These are phyloP conservation scores for Blastobotrys terrestris DNA, from an alignment of 805 yeast species.

Conservation along the genomic window DNA sequence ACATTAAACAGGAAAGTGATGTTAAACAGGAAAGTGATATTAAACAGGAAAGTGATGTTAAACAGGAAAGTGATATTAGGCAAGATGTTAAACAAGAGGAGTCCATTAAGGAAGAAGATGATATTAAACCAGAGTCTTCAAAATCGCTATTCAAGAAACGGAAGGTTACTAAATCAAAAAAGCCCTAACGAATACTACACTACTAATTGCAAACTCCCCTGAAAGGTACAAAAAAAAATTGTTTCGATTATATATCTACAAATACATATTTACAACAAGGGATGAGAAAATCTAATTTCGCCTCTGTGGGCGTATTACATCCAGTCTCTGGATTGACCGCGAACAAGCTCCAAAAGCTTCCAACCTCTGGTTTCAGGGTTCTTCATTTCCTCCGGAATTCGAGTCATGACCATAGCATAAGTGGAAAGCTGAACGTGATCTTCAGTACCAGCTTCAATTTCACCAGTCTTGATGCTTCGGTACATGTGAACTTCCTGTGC, in stretches of 20 bases:
- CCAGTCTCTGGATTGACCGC: slow-evolving; percentile 87
- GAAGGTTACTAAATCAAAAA: slow-evolving; percentile 7
- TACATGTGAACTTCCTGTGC: slow-evolving; percentile 92
- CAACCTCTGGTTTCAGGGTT: slow-evolving; percentile 93
- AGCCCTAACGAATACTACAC: no score
- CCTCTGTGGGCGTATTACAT: slow-evolving; percentile 33
- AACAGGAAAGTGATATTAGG: background rate
- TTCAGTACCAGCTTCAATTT: slow-evolving; percentile 92
- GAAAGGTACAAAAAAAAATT: background rate
- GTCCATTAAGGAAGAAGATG: background rate
- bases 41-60: slow-evolving; percentile 1
- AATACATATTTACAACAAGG: slow-evolving; percentile 1
- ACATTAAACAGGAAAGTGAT: background rate
- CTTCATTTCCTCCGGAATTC: slow-evolving; percentile 87
- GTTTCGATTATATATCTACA: background rate
- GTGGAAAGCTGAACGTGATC: slow-evolving; percentile 87
- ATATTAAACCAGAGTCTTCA: background rate
- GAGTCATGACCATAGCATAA: slow-evolving; percentile 93
- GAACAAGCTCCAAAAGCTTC: slow-evolving; percentile 89
- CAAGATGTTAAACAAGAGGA: slow-evolving; percentile 2
- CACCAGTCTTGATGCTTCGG: slow-evolving; percentile 86
- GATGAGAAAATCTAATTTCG: background rate
- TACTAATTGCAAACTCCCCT: background rate
- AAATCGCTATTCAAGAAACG: slow-evolving; percentile 9
- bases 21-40: background rate